Evolutionary conservation across 2,329 filamentous ascomycete genomes (phyloP), one percentile per base, ranked within the genome.

Genomic region (Cladobotryum mycophilum): DNA sequence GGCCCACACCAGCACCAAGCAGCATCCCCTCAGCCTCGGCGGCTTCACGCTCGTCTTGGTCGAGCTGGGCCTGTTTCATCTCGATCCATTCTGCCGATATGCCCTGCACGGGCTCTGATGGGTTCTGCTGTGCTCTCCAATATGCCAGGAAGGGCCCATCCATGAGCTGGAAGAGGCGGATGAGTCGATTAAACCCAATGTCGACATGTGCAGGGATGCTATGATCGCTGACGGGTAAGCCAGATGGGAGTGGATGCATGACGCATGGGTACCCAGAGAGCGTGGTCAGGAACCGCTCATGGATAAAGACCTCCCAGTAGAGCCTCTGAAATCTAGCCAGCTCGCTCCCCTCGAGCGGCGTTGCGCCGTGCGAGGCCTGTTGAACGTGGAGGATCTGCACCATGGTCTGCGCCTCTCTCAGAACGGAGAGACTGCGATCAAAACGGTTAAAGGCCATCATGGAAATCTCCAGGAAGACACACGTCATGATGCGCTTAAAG

Each of bases 401-500:
- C 63, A 73, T 64, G 48, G 66, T 64, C 50, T 74, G 71, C 12
- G 70, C 71, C 55, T 79, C 75, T 4, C 75, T 68, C 42, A 80
- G 69, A 48, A 75, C 70, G 57, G 70, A 64, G 42, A 77, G 75
- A 5, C 73, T 72, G 35, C 73, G 67, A 48, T 78, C 74, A 51
- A 67, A 67, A 25, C 71, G 69, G 42, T 71, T 68, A 20, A 76
- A 67, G 5, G 68, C 70, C 68, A 78, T 73, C 47, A 76, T 65
- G 58, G 70, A 73, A 51, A 77, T 77, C 55, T 79, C 72, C 38
- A 78, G 69, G 55, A 76, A 79, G 45, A 78, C 63, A 22, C 69
- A 72, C 22, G 72, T 73, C 69, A 78, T 74, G 20, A 75, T 70
- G 45, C 71, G 66, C 48, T 71, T 68, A 20, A 76, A 66, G 0